Base-by-base conservation (phyloP, 1,284 basidiomycete genomes). In the Cutaneotrichosporon mucoides region DNA sequence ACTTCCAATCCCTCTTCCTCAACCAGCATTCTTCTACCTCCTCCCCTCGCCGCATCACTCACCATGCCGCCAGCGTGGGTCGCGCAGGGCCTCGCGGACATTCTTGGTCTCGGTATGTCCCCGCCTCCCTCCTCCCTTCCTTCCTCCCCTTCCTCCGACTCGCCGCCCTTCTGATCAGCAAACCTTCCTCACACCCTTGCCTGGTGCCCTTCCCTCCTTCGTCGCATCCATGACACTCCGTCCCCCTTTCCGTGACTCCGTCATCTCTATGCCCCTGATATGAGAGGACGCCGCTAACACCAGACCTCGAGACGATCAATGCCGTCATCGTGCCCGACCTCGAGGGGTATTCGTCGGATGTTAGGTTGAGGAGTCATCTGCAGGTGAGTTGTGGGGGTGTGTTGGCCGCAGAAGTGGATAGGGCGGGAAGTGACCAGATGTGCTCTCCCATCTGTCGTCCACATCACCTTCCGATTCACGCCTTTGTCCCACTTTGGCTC, bases 301-400 rank as follows among this genome's bases (percentile, higher is more conserved):
- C 55, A 78, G 76, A 76, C 56, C 66, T 71, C n/a, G 69, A 73
- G 44, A 70, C 74, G 2, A 69, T 78, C 36, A 64, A 67, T 47
- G 62, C 70, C 53, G 66, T 72, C 51, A 69, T 78, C 54, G 47
- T 75, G 38, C 76, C 76, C 5, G 72, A 76, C 34, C 61, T 78
- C 15, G 71, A 75, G 51, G 55, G 55, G 1, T 70, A 76, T 46
- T 66, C 64, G 1, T 60, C 64, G 35, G 69, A 75, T 55, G 60
- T 69, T 6, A 64, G 67, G 44, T 60, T 76, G 24, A 59, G 69
- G 40, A 56, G 64, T 5, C 72, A 76, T 64, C 63, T 78, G 5
- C 68, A 73, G 49, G 76, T 75, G 56, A 51, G 69, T 67, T 12
- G n/a, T n/a, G n/a, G n/a, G n/a, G n/a, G n/a, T n/a, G n/a, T n/a